phyloP scores from a whole-genome alignment of 345 rosid species.

The Raphanus raphanistrum region DNA sequence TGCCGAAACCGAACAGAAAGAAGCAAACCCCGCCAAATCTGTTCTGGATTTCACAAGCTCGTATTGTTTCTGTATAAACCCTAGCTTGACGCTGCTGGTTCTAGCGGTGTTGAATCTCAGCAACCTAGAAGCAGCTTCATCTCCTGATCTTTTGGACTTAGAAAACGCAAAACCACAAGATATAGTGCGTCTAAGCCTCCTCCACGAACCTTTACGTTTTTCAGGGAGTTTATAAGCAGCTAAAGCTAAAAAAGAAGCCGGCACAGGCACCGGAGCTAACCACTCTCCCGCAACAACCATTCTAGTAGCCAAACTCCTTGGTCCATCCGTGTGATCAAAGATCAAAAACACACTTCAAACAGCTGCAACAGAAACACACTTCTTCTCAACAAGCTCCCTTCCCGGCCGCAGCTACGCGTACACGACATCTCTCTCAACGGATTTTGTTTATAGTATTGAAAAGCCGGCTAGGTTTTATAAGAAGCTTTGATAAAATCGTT shows the following conservation, averaged over 20 bases:
- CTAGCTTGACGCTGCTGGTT: too few species aligned
- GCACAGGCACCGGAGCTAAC: slow-evolving; percentile 87
- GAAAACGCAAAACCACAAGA: slow-evolving; percentile 70
- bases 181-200: slow-evolving; percentile 57
- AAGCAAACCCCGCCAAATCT: too few species aligned
- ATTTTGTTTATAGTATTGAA: slow-evolving; percentile 82
- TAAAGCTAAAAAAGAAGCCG: slow-evolving; percentile 59
- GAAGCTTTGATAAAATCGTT: slow-evolving; percentile 79
- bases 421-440: slow-evolving; percentile 66
- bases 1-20: too few species aligned
- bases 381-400: slow-evolving; percentile 40
- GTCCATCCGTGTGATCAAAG: slow-evolving; percentile 88
- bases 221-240: slow-evolving; percentile 81
- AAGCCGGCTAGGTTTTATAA: slow-evolving; percentile 79
- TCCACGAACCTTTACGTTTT: slow-evolving; percentile 63
- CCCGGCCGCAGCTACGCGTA: slow-evolving; percentile 3
- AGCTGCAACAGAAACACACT: slow-evolving; percentile 72
- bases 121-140: slow-evolving; percentile 77
- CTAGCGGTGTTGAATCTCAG: slow-evolving; percentile 36
- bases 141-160: slow-evolving; percentile 61
- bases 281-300: slow-evolving; percentile 89
- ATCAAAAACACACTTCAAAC: slow-evolving; percentile 91
- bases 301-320: slow-evolving; percentile 83
- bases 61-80: too few species aligned
- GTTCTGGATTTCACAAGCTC: too few species aligned